Evolutionary conservation across 176 grass and related monocot species (phyloP), one percentile per base, ranked within the genome.

Genomic region (Raddia guianensis): DNA sequence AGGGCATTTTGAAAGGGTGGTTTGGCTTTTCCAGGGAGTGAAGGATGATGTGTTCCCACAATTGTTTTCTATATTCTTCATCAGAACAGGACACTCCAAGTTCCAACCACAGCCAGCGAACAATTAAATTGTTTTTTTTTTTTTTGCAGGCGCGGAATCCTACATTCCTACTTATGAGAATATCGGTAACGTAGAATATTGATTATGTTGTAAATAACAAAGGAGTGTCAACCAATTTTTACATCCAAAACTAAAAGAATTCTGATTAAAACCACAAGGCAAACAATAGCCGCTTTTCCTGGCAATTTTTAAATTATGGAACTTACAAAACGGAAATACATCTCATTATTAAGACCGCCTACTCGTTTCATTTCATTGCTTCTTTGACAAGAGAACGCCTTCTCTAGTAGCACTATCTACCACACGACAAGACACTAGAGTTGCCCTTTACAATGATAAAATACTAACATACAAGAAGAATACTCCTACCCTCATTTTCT

Each of bases 391-490:
- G 70, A 72, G 52, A 61, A 62, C 37, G 45, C 69, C 68, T 45
- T 45, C n/a, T 49, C 68, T 49, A 67, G 46, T 56, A 56, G 72
- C 48, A 64, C 69, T 63, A 68, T 32, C 74, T 16, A 59, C 33
- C n/a, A 79, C 67, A 81, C 18, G 60, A 35, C 69, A 74, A 66
- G 60, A 66, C 11, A 40, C 9, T 44, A 51, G 64, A 42, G 48
- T 77, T 66, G 5, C 72, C 51, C 87, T 89, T 82, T 77, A 85
- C 72, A 77, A 48, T 81, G 72, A 78, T 14, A 49, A 70, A 72
- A 81, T 20, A 67, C 63, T 75, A 82, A 78, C 73, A 83, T 73
- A 83, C 74, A 58, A 19, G 56, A 74, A 62, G 11, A 56, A 50
- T 51, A 68, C 54, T 16, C 51, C 61, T 79, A 73, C 16, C n/a